Conservation (phyloP, 2,329 filamentous ascomycete genomes). For the Colletotrichum karsti region DNA sequence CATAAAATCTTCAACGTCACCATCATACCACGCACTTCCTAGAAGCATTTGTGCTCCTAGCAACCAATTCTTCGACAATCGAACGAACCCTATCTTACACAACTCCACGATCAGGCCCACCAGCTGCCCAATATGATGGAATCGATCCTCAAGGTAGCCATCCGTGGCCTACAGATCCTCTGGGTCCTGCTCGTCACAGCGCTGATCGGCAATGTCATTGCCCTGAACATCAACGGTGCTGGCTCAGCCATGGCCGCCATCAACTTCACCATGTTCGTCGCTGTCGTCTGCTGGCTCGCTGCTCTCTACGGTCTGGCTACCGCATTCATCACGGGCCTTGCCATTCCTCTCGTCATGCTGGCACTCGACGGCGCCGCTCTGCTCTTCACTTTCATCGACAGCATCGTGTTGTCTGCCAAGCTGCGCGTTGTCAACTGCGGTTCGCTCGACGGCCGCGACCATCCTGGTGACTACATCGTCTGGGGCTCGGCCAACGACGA, state of each 20-base stretch:
- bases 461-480: conserved; percentile 62
- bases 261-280: conserved; percentile 76
- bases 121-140: conserved; percentile 39
- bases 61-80: not conserved
- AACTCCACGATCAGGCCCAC: not conserved
- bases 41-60: not conserved
- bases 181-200: conserved; percentile 62
- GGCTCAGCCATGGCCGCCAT: conserved; percentile 54
- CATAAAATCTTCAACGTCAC: not conserved
- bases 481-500: conserved; percentile 66
- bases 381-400: conserved; percentile 76
- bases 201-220: conserved; percentile 67
- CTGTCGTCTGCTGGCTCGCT: conserved; percentile 71
- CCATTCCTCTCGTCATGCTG: conserved; percentile 61
- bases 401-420: conserved; percentile 75
- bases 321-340: conserved; percentile 60
- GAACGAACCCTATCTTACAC: not conserved
- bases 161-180: conserved; percentile 60
- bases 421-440: conserved; percentile 75
- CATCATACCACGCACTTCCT: not conserved
- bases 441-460: conserved; percentile 36
- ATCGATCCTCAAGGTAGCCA: conserved; percentile 51
- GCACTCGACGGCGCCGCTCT: conserved; percentile 66
- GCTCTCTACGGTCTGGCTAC: conserved; percentile 69
- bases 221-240: conserved; percentile 54